Evolutionary conservation across 2,329 filamentous ascomycete species (phyloP).

Genomic region (Colletotrichum trifolii): DNA sequence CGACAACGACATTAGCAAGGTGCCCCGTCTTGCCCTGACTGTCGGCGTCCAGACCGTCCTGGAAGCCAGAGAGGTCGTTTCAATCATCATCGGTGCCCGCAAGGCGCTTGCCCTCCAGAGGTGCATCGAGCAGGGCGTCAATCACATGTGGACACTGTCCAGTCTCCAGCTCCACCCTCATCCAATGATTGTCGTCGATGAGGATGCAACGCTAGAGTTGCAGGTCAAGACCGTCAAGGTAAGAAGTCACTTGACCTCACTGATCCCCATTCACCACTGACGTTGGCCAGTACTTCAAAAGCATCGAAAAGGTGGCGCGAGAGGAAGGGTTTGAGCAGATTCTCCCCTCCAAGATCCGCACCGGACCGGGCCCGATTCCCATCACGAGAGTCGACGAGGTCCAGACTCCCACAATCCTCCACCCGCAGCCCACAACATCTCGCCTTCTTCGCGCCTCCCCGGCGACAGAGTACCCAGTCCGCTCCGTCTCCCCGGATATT

Average conservation of each 20-base stretch:
- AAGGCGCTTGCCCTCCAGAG: constrained; percentile 84
- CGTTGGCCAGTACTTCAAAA: constrained; percentile 71
- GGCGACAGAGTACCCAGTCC: constrained; percentile 64
- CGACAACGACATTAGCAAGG: constrained; percentile 75
- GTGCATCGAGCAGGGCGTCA: constrained; percentile 84
- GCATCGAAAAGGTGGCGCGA: constrained; percentile 72
- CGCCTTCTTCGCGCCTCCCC: constrained; percentile 65
- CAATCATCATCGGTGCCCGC: constrained; percentile 84
- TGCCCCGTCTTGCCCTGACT: constrained; percentile 85
- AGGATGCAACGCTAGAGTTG: constrained; percentile 79
- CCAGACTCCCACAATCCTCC: constrained; percentile 57
- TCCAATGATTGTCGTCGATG: constrained; percentile 85
- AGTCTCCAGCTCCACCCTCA: constrained; percentile 83
- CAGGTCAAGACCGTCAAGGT: constrained; percentile 79
- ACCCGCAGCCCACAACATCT: constrained; percentile 67
- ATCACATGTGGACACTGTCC: constrained; percentile 92
- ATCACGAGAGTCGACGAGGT: constrained; percentile 56
- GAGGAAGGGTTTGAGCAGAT: constrained; percentile 69
- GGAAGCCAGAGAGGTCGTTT: constrained; percentile 83
- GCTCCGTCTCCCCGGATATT: constrained; percentile 48
- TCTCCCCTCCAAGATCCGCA: constrained; percentile 66
- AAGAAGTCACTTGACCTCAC: constrained; percentile 34
- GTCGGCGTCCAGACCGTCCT: constrained; percentile 87
- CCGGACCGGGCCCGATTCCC: constrained; percentile 56
- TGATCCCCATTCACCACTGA: neutral